These are phyloP conservation scores for Skeletonema grethae DNA, from an alignment of 108 stramenopile species.

Conservation along the genomic window DNA sequence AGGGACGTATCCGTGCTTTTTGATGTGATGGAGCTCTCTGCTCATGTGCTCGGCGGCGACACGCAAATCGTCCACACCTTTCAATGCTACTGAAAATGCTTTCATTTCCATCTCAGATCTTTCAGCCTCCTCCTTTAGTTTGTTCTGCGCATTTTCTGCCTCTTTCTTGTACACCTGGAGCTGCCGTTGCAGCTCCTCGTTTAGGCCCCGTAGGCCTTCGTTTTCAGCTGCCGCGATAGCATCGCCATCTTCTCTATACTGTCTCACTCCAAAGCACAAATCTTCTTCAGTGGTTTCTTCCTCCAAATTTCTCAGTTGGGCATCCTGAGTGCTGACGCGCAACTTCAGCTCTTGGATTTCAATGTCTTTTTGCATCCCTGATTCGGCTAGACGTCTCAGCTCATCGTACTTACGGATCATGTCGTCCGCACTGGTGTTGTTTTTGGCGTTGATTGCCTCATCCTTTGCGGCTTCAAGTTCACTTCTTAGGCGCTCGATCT, in stretches of 20 bases:
- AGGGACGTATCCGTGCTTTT: conserved; percentile 45
- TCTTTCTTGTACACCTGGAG: conserved; percentile 42
- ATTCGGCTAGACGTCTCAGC: conserved; percentile 38
- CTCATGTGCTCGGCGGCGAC: conserved; percentile 51
- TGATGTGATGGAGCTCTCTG: conserved; percentile 44
- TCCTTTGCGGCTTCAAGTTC: conserved; percentile 35
- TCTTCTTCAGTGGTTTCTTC: conserved; percentile 45
- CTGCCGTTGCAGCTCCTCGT: conserved; percentile 38
- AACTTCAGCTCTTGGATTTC: conserved; percentile 47
- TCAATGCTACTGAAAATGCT: conserved; percentile 52
- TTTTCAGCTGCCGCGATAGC: conserved; percentile 32
- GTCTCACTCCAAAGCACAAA: conserved; percentile 44
- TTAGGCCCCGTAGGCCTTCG: conserved; percentile 39
- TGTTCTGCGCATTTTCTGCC: conserved; percentile 21
- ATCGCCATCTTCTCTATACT: conserved; percentile 19
- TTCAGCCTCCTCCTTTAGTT: conserved; percentile 43
- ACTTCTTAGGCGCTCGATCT: conserved; percentile 45
- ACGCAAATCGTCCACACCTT: conserved; percentile 53
- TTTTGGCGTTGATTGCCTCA: conserved; percentile 1
- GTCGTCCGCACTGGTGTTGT: conserved; percentile 9
- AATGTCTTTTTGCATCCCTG: conserved; percentile 46
- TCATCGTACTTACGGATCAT: conserved; percentile 44
- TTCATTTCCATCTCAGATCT: conserved; percentile 53
- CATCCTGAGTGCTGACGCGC: conserved; percentile 29
- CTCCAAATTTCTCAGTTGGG: conserved; percentile 36